phyloP scores from a whole-genome alignment of 1,139 yeast genomes.

The Saccharomyces hybrid region DNA sequence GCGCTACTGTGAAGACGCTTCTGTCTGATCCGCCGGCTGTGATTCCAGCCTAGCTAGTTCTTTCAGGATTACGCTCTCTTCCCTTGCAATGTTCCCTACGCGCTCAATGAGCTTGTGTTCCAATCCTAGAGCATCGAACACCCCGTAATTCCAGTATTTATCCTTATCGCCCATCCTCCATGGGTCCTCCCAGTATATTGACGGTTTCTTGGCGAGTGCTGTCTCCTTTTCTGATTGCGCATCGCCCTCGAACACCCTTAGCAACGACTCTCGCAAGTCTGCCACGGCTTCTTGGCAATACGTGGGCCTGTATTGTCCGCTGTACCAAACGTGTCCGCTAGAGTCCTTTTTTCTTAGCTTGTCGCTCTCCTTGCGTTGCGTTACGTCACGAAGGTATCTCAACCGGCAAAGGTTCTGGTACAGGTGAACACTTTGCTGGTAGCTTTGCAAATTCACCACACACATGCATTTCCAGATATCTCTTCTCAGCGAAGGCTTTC shows the following conservation, averaged over 20 bases:
- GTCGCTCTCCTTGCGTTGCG: conserved; percentile 53
- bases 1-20: not conserved
- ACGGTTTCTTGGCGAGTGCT: conserved; percentile 15
- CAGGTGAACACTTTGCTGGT: conserved; percentile 64
- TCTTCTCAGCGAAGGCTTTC: conserved; percentile 66
- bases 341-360: conserved; percentile 63
- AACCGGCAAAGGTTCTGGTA: conserved; percentile 69
- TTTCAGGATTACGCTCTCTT: conserved; percentile 27
- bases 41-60: conserved; percentile 14
- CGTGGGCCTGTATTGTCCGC: conserved; percentile 84
- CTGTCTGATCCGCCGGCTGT: not conserved
- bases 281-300: conserved; percentile 90
- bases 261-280: conserved; percentile 66
- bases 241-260: conserved; percentile 40
- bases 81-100: conserved; percentile 26
- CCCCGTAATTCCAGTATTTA: conserved; percentile 20
- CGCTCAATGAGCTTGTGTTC: conserved; percentile 22
- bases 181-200: conserved; percentile 72
- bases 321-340: conserved; percentile 77
- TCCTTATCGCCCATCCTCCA: conserved; percentile 72
- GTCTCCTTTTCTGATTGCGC: conserved; percentile 6
- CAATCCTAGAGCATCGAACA: conserved; percentile 16
- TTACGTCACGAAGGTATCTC: conserved; percentile 62
- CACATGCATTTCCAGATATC: conserved; percentile 93
- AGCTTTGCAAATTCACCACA: conserved; percentile 61